phyloP scores from a whole-genome alignment of 371 early-diverging fungal genomes.

The Circinella minor region DNA sequence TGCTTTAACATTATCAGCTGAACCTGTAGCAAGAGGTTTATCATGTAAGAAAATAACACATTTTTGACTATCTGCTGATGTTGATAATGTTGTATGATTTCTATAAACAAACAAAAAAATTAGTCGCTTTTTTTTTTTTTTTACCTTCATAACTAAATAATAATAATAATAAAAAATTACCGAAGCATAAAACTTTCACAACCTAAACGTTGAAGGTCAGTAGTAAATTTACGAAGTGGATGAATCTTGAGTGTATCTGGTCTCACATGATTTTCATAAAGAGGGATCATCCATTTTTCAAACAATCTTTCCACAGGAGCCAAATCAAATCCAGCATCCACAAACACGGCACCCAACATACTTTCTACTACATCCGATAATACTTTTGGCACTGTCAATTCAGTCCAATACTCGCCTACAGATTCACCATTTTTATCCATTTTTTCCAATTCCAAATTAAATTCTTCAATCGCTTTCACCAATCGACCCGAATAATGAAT shows the following conservation, averaged over 20 bases:
- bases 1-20: constrained; percentile 52
- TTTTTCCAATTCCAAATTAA: constrained; percentile 42
- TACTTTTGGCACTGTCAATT: constrained; percentile 83
- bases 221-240: constrained; percentile 51
- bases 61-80: constrained; percentile 37
- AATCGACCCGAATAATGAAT: constrained; percentile 66
- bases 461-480: constrained; percentile 53
- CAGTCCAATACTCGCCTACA: constrained; percentile 72
- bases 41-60: constrained; percentile 61
- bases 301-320: constrained; percentile 56
- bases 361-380: constrained; percentile 90
- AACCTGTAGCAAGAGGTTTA: constrained; percentile 40
- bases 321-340: constrained; percentile 80
- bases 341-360: constrained; percentile 86
- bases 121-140: background rate
- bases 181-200: constrained; percentile 54
- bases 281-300: constrained; percentile 54
- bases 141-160: constrained; percentile 4
- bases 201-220: constrained; percentile 47
- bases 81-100: constrained; percentile 40
- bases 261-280: constrained; percentile 57
- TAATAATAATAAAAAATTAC: constrained; percentile 25
- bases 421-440: constrained; percentile 43
- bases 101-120: constrained; percentile 24
- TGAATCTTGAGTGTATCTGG: constrained; percentile 58